A percentile compares a stretch with the other conserved stretches of the same genome.
Evolutionary conservation across 768 basidiomycete genomes (phyloP).

Genomic region (Leccinellum albellum): DNA sequence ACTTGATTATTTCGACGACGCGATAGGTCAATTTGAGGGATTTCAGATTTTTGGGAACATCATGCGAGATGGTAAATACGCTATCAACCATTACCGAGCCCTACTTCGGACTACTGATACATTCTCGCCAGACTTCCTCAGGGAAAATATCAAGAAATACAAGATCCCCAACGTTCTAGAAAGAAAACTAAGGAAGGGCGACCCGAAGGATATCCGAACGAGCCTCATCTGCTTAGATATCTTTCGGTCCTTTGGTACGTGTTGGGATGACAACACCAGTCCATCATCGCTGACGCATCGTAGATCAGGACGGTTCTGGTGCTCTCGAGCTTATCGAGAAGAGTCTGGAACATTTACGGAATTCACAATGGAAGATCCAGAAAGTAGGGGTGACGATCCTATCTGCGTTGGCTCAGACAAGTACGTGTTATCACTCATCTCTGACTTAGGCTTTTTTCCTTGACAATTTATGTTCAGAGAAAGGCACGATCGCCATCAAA

Average conservation of each 20-base stretch:
- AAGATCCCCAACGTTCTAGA: constrained; percentile 19
- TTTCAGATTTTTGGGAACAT: constrained; percentile 23
- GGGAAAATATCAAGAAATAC: constrained; percentile 12
- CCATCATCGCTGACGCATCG: not conserved
- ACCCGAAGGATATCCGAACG: constrained; percentile 18
- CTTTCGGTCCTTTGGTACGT: constrained; percentile 19
- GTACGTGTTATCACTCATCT: constrained; percentile 1
- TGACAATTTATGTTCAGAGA: not conserved
- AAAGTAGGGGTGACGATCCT: constrained; percentile 24
- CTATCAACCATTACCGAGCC: not conserved
- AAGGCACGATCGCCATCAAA: not conserved
- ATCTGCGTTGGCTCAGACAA: constrained; percentile 18
- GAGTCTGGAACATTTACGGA: constrained; percentile 7
- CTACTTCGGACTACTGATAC: not conserved
- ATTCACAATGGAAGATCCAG: constrained; percentile 14
- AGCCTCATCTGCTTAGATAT: constrained; percentile 24
- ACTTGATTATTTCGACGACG: constrained; percentile 24
- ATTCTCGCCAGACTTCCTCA: constrained; percentile 8
- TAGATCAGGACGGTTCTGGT: not conserved
- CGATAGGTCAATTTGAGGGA: constrained; percentile 21
- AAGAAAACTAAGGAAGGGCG: constrained; percentile 13
- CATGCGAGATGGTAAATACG: constrained; percentile 19
- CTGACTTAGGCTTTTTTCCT: not conserved
- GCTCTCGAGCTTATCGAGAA: not conserved
- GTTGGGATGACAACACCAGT: too few species aligned